A percentile compares a stretch with the other conserved stretches of the same genome.
These are phyloP conservation scores for Endocarpon pusillum DNA, from an alignment of 495 filamentous ascomycete species.

Conservation along the genomic window DNA sequence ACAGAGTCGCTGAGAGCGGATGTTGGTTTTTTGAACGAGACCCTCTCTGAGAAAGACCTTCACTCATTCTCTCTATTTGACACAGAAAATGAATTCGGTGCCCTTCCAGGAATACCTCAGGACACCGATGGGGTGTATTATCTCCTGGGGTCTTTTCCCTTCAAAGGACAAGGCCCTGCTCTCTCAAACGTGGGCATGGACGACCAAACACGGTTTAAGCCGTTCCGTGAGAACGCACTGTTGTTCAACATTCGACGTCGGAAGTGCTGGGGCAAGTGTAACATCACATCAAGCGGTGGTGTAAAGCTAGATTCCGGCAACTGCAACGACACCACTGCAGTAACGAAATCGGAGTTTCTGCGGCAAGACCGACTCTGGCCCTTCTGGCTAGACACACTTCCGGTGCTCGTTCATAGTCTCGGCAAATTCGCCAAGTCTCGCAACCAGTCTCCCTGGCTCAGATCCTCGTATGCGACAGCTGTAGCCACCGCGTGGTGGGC, in stretches of 20 bases:
- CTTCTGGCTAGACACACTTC: neutral
- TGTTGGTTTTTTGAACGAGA: neutral
- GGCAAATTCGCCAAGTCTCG: neutral
- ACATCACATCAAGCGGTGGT: neutral
- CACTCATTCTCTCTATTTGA: no score
- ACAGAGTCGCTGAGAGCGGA: neutral
- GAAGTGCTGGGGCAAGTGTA: neutral
- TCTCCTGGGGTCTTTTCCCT: no score
- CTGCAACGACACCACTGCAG: neutral
- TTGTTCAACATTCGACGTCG: neutral
- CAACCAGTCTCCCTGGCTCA: neutral
- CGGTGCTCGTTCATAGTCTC: neutral
- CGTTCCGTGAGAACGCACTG: neutral
- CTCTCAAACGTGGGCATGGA: neutral
- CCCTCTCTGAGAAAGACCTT: no score
- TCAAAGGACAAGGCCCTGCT: neutral
- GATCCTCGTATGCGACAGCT: neutral
- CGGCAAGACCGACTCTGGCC: no score
- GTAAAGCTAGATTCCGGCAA: neutral
- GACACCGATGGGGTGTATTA: neutral
- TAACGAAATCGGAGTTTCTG: neutral
- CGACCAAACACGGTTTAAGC: neutral
- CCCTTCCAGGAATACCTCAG: neutral
- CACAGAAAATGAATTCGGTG: no score
- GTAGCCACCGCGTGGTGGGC: neutral